phyloP scores from a whole-genome alignment of 2,329 filamentous ascomycete species.

The Alternaria panax region DNA sequence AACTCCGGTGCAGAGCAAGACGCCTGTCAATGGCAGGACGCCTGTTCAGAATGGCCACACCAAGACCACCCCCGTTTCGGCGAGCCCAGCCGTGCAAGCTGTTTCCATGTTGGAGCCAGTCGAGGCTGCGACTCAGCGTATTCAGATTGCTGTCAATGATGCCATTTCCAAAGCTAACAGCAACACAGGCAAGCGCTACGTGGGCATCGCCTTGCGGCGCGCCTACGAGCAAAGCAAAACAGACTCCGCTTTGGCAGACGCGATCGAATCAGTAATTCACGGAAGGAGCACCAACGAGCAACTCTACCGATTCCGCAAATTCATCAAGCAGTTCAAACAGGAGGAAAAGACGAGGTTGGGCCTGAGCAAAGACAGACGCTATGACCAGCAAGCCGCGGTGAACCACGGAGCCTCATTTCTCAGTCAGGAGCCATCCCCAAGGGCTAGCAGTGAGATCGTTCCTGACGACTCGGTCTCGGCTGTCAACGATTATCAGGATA shows the following conservation, averaged over 20 bases:
- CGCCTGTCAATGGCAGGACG: constrained; percentile 34
- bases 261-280: constrained; percentile 55
- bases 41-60: constrained; percentile 37
- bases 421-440: constrained; percentile 31
- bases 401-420: constrained; percentile 33
- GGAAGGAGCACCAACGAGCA: constrained; percentile 52
- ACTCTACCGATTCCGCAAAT: constrained; percentile 51
- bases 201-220: constrained; percentile 51
- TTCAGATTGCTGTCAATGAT: constrained; percentile 51
- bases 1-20: constrained; percentile 45
- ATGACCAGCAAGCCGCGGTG: constrained; percentile 39
- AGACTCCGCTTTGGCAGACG: constrained; percentile 46
- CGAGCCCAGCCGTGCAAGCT: constrained; percentile 28
- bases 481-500: constrained; percentile 28
- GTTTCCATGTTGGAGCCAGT: constrained; percentile 19
- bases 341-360: constrained; percentile 32
- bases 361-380: constrained; percentile 24
- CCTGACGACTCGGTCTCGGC: constrained; percentile 36
- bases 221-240: constrained; percentile 53
- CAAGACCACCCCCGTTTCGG: constrained; percentile 24
- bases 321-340: constrained; percentile 53
- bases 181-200: constrained; percentile 35
- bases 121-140: constrained; percentile 32
- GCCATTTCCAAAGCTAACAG: constrained; percentile 52
- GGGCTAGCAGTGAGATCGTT: constrained; percentile 34